Evolutionary conservation across 768 basidiomycete species (phyloP).

Genomic region (Coprinopsis sp.): DNA sequence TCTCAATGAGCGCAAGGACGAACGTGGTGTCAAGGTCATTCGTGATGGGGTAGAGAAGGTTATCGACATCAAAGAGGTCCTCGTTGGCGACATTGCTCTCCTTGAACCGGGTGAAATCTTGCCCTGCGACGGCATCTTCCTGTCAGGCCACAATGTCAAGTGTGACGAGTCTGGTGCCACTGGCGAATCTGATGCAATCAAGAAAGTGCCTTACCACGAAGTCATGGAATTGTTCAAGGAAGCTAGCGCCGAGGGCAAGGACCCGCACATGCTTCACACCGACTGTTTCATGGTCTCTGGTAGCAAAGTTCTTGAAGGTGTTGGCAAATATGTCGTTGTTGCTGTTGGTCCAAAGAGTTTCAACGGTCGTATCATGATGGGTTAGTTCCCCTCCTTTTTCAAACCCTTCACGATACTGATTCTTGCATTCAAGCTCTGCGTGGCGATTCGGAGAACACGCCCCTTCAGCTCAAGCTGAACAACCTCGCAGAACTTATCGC

Average conservation of each 20-base stretch:
- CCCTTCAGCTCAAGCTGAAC: conserved; percentile 92
- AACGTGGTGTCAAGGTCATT: conserved; percentile 82
- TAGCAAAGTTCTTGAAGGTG: conserved; percentile 90
- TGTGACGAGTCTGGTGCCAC: conserved; percentile 97
- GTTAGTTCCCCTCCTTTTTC: conserved; percentile 40
- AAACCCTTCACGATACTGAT: conserved; percentile 1
- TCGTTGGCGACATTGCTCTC: conserved; percentile 90
- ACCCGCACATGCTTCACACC: conserved; percentile 45
- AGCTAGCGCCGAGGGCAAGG: conserved; percentile 22
- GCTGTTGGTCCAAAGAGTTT: conserved; percentile 91
- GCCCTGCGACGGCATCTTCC: conserved; percentile 93
- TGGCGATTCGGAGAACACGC: conserved; percentile 84
- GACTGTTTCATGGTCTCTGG: conserved; percentile 94
- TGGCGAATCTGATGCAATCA: conserved; percentile 94
- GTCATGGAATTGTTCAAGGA: conserved; percentile 51
- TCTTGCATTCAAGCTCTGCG: conserved; percentile 59
- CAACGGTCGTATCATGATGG: conserved; percentile 97
- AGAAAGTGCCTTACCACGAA: conserved; percentile 76
- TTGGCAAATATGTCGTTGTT: conserved; percentile 89
- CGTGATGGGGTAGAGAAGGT: conserved; percentile 65
- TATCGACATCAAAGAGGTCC: conserved; percentile 83
- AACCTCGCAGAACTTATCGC: conserved; percentile 92
- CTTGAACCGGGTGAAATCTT: conserved; percentile 95
- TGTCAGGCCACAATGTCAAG: conserved; percentile 87
- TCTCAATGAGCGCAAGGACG: conserved; percentile 94